Percentiles rank a stretch among this genome's conserved stretches.
Evolutionary conservation across 75 land plant genomes (phyloP).

Genomic region (Larix kaempferi): DNA sequence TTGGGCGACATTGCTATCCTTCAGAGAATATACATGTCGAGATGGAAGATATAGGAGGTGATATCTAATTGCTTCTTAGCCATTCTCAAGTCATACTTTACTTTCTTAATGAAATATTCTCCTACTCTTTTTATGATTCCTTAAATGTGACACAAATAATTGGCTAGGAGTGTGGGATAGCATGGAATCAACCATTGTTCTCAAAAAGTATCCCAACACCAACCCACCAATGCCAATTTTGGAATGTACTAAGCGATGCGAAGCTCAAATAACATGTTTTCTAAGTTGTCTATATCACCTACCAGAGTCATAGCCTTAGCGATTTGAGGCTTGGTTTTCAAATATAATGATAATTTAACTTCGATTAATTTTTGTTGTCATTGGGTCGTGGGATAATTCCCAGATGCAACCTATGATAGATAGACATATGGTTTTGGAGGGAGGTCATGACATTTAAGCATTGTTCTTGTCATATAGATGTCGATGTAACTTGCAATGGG

Average conservation of each 20-base stretch:
- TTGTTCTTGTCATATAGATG: too few relatives aligned
- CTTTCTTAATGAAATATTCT: too few relatives aligned
- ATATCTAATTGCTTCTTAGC: slow-evolving; percentile 9
- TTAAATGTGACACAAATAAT: neutral
- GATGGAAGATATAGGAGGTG: neutral
- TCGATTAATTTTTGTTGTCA: too few relatives aligned
- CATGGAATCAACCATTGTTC: neutral
- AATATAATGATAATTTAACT: too few relatives aligned
- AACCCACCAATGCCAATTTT: too few relatives aligned
- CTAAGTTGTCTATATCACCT: slow-evolving; percentile 2
- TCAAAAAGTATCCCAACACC: neutral
- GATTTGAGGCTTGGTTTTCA: too few relatives aligned
- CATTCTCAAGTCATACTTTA: neutral
- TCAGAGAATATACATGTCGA: neutral
- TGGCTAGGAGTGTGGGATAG: slow-evolving; percentile 12
- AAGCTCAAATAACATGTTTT: neutral
- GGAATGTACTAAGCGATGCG: too few relatives aligned
- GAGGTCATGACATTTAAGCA: too few relatives aligned
- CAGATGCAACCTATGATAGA: too few relatives aligned
- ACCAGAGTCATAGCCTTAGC: neutral
- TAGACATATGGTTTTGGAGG: too few relatives aligned
- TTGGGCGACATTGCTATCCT: neutral
- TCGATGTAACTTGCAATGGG: too few relatives aligned
- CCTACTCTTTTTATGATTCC: neutral
- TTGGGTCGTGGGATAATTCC: too few relatives aligned